Evolutionary conservation across 1,284 basidiomycete species (phyloP), one percentile per base, ranked within the genome.

Genomic region (Phylloporus sp.): DNA sequence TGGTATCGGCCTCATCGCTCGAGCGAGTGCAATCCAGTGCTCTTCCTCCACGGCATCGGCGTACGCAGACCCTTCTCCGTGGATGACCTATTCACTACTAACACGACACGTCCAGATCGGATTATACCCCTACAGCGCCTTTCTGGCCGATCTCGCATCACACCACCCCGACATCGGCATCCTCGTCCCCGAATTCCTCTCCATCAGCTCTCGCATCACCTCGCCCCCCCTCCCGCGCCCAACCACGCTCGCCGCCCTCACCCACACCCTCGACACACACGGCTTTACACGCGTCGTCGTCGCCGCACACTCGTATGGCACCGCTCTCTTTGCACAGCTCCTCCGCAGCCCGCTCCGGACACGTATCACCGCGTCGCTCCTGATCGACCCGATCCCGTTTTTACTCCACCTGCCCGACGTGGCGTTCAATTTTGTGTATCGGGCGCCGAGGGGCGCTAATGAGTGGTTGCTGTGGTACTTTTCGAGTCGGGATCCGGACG

Each of bases 401-500:
- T 80, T 91, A 1, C 82, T 91, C 12, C 88, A 90, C 78, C 83
- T 87, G 41, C 87, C 89, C 1, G 72, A 84, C 17, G 85, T 91
- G 52, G 88, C 89, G 23, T 85, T 84, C 77, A 91, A 91, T 76
- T 91, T 91, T 70, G 80, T 91, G 49, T 90, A 91, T 77, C 85
- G 90, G 19, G 20, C 71, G 1, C 89, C 90, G 2, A 74, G 73
- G 56, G 70, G 72, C 2, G 88, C 88, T 52, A 87, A 89, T 72
- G 88, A 91, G 71, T 90, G 88, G 88, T 82, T 89, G 77, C 71
- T 91, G 66, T 91, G 88, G 88, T 91, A 88, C 74, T 91, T 91
- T 70, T 84, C 89, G 25, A 86, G 85, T 61, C 84, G 85, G 14
- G 90, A 91, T 69, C 80, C 88, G 15, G 90, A 91, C 73, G 83